Conservation (phyloP, 257 asterid species). For the Penstemon davidsonii region DNA sequence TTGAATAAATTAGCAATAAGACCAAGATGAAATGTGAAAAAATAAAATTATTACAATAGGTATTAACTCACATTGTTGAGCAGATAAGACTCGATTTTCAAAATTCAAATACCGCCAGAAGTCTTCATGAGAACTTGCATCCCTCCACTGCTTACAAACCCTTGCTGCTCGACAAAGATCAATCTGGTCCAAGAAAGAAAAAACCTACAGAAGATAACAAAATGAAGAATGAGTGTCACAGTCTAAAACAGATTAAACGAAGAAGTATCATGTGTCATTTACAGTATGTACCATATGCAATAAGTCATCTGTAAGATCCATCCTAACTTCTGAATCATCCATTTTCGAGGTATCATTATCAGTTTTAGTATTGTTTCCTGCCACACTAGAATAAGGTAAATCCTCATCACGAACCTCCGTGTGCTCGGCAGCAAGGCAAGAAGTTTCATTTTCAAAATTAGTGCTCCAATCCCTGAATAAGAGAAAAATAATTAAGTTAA, state of each 20-base stretch:
- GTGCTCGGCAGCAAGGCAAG: slow-evolving; percentile 32
- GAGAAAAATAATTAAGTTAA: slow-evolving; percentile 4
- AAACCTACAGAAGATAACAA: slow-evolving; percentile 53
- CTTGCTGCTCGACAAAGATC: slow-evolving; percentile 93
- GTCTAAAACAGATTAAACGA: background rate
- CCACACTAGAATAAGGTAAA: slow-evolving; percentile 35
- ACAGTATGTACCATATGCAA: slow-evolving; percentile 73
- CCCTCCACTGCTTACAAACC: slow-evolving; percentile 97
- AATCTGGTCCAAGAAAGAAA: slow-evolving; percentile 80
- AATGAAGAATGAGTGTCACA: slow-evolving; percentile 7
- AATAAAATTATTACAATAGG: slow-evolving; percentile 4
- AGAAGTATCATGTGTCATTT: background rate
- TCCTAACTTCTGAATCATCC: slow-evolving; percentile 69
- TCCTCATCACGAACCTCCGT: slow-evolving; percentile 34
- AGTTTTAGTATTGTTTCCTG: slow-evolving; percentile 34
- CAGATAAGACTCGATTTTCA: slow-evolving; percentile 67
- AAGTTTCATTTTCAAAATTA: slow-evolving; percentile 45
- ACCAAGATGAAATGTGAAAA: slow-evolving; percentile 17
- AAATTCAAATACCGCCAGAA: slow-evolving; percentile 93
- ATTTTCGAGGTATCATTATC: slow-evolving; percentile 31
- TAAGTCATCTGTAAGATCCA: slow-evolving; percentile 98
- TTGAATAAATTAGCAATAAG: background rate
- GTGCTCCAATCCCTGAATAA: slow-evolving; percentile 72
- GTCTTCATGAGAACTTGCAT: slow-evolving; percentile 95
- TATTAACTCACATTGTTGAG: slow-evolving; percentile 68